These are phyloP conservation scores for Boletus reticuloceps DNA, from an alignment of 768 basidiomycete species.

Conservation along the genomic window DNA sequence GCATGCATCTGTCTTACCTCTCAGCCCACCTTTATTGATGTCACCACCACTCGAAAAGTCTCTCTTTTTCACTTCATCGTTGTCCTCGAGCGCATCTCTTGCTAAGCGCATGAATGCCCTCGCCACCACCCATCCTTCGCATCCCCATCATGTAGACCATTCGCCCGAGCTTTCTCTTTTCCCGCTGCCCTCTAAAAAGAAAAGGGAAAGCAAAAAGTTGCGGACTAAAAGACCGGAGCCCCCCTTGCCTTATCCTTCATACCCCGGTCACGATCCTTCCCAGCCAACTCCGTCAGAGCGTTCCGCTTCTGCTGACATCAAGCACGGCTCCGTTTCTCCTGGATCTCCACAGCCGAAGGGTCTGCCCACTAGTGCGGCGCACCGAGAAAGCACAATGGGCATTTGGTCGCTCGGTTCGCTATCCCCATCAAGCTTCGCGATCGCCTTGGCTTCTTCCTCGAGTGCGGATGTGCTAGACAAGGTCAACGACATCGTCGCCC, in stretches of 20 bases:
- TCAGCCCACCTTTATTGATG: slow-evolving; percentile 55
- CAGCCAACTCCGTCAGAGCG: not conserved
- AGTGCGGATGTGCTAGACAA: slow-evolving; percentile 28
- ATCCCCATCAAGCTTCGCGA: slow-evolving; percentile 23
- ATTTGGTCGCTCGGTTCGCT: slow-evolving; percentile 16
- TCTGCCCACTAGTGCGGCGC: not conserved
- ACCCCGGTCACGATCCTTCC: slow-evolving; percentile 3
- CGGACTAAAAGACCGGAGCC: slow-evolving; percentile 7
- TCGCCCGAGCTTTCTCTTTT: slow-evolving; percentile 18
- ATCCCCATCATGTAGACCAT: not conserved
- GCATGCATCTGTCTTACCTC: slow-evolving; percentile 45
- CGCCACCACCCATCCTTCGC: not conserved
- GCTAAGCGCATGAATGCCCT: not conserved
- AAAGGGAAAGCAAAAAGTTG: slow-evolving; percentile 4
- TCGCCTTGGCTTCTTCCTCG: slow-evolving; percentile 20
- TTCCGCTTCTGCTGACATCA: not conserved
- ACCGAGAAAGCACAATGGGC: slow-evolving; percentile 3
- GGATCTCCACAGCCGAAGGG: slow-evolving; percentile 8
- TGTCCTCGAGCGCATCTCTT: slow-evolving; percentile 18
- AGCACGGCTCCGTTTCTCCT: slow-evolving; percentile 4
- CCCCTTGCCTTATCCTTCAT: slow-evolving; percentile 23
- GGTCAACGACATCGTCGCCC: slow-evolving; percentile 37
- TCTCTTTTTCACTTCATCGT: slow-evolving; percentile 47
- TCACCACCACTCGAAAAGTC: slow-evolving; percentile 55
- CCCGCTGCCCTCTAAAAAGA: slow-evolving; percentile 15